Evolutionary conservation across 1,284 basidiomycete genomes (phyloP), one percentile per base, ranked within the genome.

Genomic region (Mycosarcoma maydis): DNA sequence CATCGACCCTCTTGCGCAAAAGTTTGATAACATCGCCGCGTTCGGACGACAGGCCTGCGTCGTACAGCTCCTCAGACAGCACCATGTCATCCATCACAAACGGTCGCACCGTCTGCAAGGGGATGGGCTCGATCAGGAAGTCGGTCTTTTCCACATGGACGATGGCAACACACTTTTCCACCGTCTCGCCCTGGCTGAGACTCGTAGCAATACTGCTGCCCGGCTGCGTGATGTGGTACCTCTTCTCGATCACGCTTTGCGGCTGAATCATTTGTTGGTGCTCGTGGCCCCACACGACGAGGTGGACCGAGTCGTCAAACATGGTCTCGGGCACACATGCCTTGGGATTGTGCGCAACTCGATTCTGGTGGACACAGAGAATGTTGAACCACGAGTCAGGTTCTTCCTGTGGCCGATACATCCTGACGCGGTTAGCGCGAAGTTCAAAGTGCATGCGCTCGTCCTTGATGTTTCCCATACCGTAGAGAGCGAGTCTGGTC

Each of bases 241-340:
- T 86, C 82, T 96, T 95, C 8, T 92, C 94, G 5, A 91, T 89
- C 6, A 99, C 94, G 2, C 88, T 86, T 78, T 97, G 92, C 0
- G 95, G 95, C 3, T 88, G 85, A 59, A 98, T 93, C 23, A 92
- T 88, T 80, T 94, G 97, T 82, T 98, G 95, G 80, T 99, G 96
- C 82, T 99, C 96, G 80, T 99, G 96, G 2, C 96, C 95, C 95
- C 95, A 98, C 0, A 98, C 86, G 8, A 99, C 92, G 5, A 98
- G 86, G 77, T 96, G 89, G 55, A 98, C 87, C 73, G 90, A 92
- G 78, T 98, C 92, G 79, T 98, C 95, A 76, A 98, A 98, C 88
- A 96, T 92, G 58, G 91, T 90, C 79, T 98, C 96, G 3, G 94
- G 94, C 0, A 98, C 94, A 22, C 87, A 91, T 72, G 93, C 90